Percentiles rank a stretch among this genome's conserved stretches.
These are phyloP conservation scores for Candida michaelii DNA, from an alignment of 805 yeast genomes.

Conservation along the genomic window DNA sequence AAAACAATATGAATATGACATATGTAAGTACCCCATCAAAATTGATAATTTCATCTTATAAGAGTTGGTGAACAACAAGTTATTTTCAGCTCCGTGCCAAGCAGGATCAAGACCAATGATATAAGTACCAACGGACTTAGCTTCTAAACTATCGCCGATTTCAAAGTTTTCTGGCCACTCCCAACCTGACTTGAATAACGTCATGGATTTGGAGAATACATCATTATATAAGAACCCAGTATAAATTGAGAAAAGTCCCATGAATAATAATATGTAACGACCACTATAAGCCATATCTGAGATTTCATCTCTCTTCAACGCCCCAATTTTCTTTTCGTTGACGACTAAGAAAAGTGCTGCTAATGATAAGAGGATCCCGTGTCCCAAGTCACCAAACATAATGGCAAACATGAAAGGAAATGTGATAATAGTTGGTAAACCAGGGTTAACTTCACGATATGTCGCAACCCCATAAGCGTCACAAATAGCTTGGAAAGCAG, in stretches of 20 bases:
- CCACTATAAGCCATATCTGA: conserved; percentile 96
- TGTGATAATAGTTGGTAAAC: conserved; percentile 89
- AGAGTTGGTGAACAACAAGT: conserved; percentile 85
- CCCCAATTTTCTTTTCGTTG: conserved; percentile 69
- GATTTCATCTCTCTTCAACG: conserved; percentile 81
- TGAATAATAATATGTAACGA: conserved; percentile 81
- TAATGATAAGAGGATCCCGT: conserved; percentile 78
- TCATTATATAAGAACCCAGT: conserved; percentile 95
- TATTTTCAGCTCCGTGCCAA: conserved; percentile 98
- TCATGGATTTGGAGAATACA: conserved; percentile 86
- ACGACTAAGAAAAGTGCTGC: conserved; percentile 71
- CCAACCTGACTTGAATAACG: conserved; percentile 90
- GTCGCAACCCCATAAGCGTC: conserved; percentile 95
- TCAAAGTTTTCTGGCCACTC: conserved; percentile 78
- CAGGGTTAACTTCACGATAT: conserved; percentile 95
- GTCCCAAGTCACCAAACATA: conserved; percentile 99
- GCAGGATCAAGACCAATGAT: conserved; percentile 86
- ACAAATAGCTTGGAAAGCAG: conserved; percentile 88
- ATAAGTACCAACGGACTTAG: conserved; percentile 67
- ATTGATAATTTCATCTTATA: conserved; percentile 97
- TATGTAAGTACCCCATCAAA: conserved; percentile 90
- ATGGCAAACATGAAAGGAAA: conserved; percentile 98
- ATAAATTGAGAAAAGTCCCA: conserved; percentile 95
- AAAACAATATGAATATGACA: conserved; percentile 85
- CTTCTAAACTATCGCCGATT: conserved; percentile 68